These are phyloP conservation scores for Fusarium temperatum DNA, from an alignment of 2,329 filamentous ascomycete genomes.

Conservation along the genomic window DNA sequence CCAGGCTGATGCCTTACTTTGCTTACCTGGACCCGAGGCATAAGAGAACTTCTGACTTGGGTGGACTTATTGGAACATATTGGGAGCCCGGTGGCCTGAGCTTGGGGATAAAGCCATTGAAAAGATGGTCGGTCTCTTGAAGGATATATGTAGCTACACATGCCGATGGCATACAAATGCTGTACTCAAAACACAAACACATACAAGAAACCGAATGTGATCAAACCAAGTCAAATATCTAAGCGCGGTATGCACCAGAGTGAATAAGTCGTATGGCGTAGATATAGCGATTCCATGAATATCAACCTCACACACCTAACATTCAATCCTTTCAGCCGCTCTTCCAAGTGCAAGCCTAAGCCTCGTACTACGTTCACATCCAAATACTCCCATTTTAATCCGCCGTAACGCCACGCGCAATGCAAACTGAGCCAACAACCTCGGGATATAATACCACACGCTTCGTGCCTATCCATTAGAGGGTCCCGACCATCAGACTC, in stretches of 20 bases:
- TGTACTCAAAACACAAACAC: neutral
- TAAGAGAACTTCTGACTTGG: neutral
- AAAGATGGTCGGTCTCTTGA: neutral
- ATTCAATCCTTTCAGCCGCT: neutral
- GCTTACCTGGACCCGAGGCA: neutral
- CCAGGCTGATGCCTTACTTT: neutral
- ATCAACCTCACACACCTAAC: neutral
- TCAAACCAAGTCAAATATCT: conserved; percentile 11
- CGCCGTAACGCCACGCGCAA: conserved; percentile 42
- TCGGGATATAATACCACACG: conserved; percentile 34
- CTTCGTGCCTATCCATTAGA: conserved; percentile 32
- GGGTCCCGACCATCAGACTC: conserved; percentile 59
- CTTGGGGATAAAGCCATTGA: neutral
- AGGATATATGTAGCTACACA: neutral
- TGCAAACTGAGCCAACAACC: conserved; percentile 39
- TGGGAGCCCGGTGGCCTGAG: neutral
- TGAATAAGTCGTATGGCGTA: neutral
- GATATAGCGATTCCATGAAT: neutral
- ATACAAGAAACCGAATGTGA: neutral
- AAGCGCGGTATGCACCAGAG: conserved; percentile 1
- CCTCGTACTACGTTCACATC: conserved; percentile 29
- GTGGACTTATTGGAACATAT: neutral
- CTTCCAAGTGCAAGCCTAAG: conserved; percentile 18
- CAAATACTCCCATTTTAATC: conserved; percentile 40
- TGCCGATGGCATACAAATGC: neutral